Conservation (phyloP, 768 basidiomycete species). For the Phanerodontia chrysosporium region DNA sequence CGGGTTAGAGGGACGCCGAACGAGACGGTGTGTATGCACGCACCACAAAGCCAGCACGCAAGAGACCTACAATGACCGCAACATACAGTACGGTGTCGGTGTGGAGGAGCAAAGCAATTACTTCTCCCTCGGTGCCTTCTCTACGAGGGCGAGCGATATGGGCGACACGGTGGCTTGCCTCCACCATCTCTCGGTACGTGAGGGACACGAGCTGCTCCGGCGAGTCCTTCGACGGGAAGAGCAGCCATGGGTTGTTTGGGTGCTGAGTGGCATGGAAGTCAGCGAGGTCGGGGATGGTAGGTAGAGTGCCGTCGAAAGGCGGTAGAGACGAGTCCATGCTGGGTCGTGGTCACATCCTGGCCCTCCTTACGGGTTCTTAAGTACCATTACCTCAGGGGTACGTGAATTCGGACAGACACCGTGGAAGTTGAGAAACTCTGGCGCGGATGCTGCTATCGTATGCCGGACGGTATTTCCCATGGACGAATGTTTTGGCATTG, state of each 20-base stretch:
- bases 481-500: not conserved
- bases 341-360: not conserved
- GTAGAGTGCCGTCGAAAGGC: constrained; percentile 9
- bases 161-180: constrained; percentile 10
- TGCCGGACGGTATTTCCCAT: not conserved
- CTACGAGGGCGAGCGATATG: constrained; percentile 3
- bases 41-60: constrained; percentile 11
- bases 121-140: constrained; percentile 6
- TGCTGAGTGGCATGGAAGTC: constrained; percentile 12
- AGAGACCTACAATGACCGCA: constrained; percentile 3
- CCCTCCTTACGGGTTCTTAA: not conserved
- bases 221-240: not conserved
- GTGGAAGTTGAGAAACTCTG: not conserved
- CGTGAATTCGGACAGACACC: not conserved
- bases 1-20: not conserved
- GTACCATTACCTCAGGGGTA: not conserved
- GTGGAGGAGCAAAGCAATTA: constrained; percentile 8
- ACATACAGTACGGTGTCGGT: constrained; percentile 10
- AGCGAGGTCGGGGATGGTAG: constrained; percentile 3
- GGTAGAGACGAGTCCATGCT: constrained; percentile 1
- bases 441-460: not conserved
- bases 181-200: constrained; percentile 5
- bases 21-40: not conserved
- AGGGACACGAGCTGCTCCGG: not conserved
- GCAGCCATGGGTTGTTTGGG: not conserved